Conservation (phyloP, 306 rosid genomes). For the Carpinus fangiana region DNA sequence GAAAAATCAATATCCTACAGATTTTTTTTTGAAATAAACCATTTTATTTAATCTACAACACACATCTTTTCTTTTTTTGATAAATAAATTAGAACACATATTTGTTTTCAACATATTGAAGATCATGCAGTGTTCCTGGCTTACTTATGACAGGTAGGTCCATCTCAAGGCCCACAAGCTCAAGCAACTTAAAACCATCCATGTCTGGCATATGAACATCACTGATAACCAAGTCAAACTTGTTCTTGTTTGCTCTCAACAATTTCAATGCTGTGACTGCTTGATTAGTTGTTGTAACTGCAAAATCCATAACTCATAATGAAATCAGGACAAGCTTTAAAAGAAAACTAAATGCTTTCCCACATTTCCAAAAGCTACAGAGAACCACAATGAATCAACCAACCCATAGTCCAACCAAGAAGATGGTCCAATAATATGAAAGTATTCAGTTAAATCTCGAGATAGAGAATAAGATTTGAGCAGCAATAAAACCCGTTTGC, state of each 20-base stretch:
- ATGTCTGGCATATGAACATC: slow-evolving; percentile 99
- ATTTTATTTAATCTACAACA: background rate
- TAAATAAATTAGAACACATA: background rate
- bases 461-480: background rate
- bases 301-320: slow-evolving; percentile 36
- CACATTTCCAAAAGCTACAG: slow-evolving; percentile 12
- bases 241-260: slow-evolving; percentile 83
- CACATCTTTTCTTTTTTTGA: background rate
- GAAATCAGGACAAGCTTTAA: slow-evolving; percentile 8
- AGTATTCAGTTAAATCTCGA: background rate
- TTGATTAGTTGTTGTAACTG: slow-evolving; percentile 86
- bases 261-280: slow-evolving; percentile 72
- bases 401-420: slow-evolving; percentile 8
- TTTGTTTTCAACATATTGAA: slow-evolving; percentile 3
- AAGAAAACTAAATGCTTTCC: background rate
- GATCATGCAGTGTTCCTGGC: slow-evolving; percentile 21
- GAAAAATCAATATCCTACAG: background rate
- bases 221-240: slow-evolving; percentile 90
- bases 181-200: slow-evolving; percentile 99
- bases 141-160: slow-evolving; percentile 99
- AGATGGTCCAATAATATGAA: background rate
- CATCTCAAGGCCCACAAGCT: slow-evolving; percentile 97
- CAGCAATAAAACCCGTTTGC: slow-evolving; percentile 3
- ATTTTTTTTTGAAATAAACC: background rate
- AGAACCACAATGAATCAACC: slow-evolving; percentile 1